phyloP scores from a whole-genome alignment of 2,329 filamentous ascomycete genomes.

The Fusarium verrucosum region DNA sequence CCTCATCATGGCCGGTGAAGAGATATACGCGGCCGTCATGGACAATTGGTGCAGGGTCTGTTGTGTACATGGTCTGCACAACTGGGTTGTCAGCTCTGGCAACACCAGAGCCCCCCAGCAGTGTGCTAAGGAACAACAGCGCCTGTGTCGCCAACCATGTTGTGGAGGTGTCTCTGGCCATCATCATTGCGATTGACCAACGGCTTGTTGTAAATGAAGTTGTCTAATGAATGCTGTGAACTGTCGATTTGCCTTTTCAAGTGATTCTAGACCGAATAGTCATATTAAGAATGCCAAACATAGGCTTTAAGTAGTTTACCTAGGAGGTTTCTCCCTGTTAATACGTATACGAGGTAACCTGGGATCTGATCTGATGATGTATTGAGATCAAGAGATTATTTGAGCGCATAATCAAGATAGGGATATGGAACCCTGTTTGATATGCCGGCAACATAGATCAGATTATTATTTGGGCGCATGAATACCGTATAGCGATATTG shows the following conservation, averaged over 20 bases:
- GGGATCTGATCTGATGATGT: background rate
- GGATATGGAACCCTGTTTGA: background rate
- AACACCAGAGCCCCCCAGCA: background rate
- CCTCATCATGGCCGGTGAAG: conserved; percentile 49
- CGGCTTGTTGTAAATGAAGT: background rate
- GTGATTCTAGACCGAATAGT: too few species aligned
- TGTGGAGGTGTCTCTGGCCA: background rate
- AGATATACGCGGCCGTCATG: conserved; percentile 51
- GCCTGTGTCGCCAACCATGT: background rate
- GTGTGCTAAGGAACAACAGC: background rate
- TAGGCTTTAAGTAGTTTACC: background rate
- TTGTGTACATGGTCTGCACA: conserved; percentile 47
- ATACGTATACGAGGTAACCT: too few species aligned
- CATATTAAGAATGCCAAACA: background rate
- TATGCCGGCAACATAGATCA: rapidly evolving
- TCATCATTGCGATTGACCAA: background rate
- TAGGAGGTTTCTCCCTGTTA: too few species aligned
- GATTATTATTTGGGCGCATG: background rate
- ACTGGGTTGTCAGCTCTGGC: conserved; percentile 9
- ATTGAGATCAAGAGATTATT: background rate
- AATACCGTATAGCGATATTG: too few species aligned
- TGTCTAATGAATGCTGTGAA: background rate
- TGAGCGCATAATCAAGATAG: background rate
- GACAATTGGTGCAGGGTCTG: conserved; percentile 52
- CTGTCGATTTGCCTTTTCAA: background rate